A percentile compares a stretch with the other conserved stretches of the same genome.
These are phyloP conservation scores for Xylaria castorea DNA, from an alignment of 495 filamentous ascomycete genomes.

Conservation along the genomic window DNA sequence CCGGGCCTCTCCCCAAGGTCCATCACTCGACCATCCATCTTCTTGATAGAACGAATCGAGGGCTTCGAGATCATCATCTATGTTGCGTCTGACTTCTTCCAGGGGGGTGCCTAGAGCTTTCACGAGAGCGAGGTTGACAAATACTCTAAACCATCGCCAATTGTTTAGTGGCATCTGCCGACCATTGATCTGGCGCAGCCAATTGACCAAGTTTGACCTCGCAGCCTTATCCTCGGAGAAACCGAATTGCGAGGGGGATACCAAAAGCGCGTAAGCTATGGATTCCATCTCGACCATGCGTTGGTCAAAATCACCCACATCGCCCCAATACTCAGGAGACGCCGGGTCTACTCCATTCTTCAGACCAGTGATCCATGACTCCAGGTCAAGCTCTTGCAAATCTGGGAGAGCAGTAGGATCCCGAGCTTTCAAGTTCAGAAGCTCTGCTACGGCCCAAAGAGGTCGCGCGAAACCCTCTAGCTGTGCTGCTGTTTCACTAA, in stretches of 20 bases:
- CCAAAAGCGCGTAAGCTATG: constrained; percentile 1
- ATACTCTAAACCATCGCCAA: constrained; percentile 6
- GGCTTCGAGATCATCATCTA: background rate
- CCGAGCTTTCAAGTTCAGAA: background rate
- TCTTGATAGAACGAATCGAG: constrained; percentile 3
- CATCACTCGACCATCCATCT: constrained; percentile 2
- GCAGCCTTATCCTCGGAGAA: background rate
- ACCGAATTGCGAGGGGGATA: background rate
- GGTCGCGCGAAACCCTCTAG: background rate
- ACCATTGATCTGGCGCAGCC: background rate
- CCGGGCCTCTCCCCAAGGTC: background rate
- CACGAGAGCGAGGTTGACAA: constrained; percentile 4
- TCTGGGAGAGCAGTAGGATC: background rate
- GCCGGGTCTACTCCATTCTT: background rate
- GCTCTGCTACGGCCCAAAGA: constrained; percentile 2
- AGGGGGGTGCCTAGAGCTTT: background rate
- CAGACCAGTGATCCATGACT: background rate
- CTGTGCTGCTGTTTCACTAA: constrained; percentile 3
- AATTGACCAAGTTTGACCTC: background rate
- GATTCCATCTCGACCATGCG: constrained; percentile 7
- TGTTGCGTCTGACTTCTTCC: background rate
- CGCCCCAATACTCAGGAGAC: constrained; percentile 3
- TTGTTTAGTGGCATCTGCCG: background rate
- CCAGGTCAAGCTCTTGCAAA: background rate
- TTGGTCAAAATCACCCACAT: background rate